Evolutionary conservation across 139 green algal species (phyloP).

Genomic region (Desmodesmus armatus): DNA sequence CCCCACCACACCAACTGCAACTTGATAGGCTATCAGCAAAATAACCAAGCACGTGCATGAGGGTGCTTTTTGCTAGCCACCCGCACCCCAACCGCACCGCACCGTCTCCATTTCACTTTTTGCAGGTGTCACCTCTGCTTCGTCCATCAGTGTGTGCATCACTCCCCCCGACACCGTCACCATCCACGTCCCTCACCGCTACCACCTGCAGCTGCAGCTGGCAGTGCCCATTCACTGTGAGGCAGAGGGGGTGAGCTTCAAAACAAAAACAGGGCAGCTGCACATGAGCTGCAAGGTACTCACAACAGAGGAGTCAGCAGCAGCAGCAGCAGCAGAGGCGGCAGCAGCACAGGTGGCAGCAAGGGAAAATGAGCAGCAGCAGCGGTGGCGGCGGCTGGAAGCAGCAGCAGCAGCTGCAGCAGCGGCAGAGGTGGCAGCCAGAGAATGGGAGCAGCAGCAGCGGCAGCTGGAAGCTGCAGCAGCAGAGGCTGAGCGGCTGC

Average conservation of each 20-base stretch:
- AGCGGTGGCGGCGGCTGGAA: not conserved
- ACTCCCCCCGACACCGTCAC: too few species aligned
- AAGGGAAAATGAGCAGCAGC: not conserved
- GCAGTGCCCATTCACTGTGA: not conserved
- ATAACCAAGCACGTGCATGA: too few species aligned
- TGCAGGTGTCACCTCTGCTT: too few species aligned
- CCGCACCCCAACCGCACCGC: too few species aligned
- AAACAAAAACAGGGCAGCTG: not conserved
- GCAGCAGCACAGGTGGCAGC: constrained; percentile 4
- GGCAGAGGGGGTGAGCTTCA: too few species aligned
- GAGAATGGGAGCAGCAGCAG: constrained; percentile 22
- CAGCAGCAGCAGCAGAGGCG: not conserved
- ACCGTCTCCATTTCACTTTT: too few species aligned
- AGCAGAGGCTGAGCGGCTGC: too few species aligned
- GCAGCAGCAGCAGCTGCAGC: not conserved
- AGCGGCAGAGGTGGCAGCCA: not conserved
- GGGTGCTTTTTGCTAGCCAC: too few species aligned
- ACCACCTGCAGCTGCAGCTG: constrained; percentile 1
- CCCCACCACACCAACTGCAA: too few species aligned
- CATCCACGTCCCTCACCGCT: not conserved
- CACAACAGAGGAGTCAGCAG: not conserved
- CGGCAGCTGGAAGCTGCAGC: too few species aligned
- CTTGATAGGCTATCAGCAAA: too few species aligned
- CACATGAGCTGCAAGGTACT: not conserved
- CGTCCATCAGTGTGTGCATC: too few species aligned